Evolutionary conservation across 106 monocot genomes (phyloP), one percentile per base, ranked within the genome.

Genomic region (Ottelia alismoides): DNA sequence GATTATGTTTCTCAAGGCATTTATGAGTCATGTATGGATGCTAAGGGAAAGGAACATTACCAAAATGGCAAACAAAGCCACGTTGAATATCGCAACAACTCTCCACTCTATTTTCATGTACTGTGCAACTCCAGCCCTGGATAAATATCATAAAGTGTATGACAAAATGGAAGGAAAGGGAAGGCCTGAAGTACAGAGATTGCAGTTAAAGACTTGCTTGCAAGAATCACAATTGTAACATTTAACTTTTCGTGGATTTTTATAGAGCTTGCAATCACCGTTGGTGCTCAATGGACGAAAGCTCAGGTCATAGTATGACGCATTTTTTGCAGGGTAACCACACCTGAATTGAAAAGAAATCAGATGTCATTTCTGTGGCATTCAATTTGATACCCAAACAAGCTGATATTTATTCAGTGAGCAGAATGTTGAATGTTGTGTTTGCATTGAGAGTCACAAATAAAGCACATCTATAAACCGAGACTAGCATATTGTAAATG

Each of bases 51-150:
- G 53, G 18, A 65, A 49, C 11, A 61, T 55, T 76, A 96, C 89
- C 81, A 96, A 55, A 56, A 89, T 54, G 43, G 72, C 74, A 68
- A 96, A 89, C n/a, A 96, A 60, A 67, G 81, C 61, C 22, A 89
- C 47, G 32, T 89, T 96, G 45, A 96, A 96, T 27, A 89, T 75
- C 58, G 96, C 96, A 61, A 89, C 89, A 18, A 89, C 75, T 65
- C 89, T 74, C 96, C 96, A 98, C 56, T 98, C 89, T 7, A 47
- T 61, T 62, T 81, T 89, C 85, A 98, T 85, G 62, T 79, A 82
- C 49, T 98, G 82, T 2, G 89, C 96, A 63, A 85, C 96, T 54
- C 96, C 96, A 74, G 96, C 96, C 75, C 96, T 96, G n/a, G 28
- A 14, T 11, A 24, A 47, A 2, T 30, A 17, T 16, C 2, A 25